Base-by-base conservation (phyloP, 2,329 filamentous ascomycete genomes). In the Clarireedia homoeocarpa region DNA sequence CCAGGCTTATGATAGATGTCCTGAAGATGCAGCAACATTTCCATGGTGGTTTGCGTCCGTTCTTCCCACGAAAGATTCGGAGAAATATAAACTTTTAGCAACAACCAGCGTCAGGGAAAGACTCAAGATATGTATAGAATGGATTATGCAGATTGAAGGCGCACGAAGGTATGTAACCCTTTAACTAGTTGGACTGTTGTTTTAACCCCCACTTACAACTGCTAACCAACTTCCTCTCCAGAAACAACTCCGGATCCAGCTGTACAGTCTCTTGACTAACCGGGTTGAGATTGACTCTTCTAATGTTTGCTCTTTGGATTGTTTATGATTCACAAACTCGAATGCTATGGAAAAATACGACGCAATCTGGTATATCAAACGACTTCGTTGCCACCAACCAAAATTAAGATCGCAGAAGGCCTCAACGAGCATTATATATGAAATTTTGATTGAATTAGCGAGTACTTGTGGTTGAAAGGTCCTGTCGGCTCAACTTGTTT, bases 31-130 rank as follows among this genome's bases (percentile, higher is more conserved):
- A 0, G 84, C 84, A 3, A 70, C 82, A 1, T 94, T 96, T 62
- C 88, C 91, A 0, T 96, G 91, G 79, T 96, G 91, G 91, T 86
- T 96, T 62, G 91, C 88, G 9, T 89, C 83, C 66, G 84, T 94
- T 20, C 71, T 95, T 12, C 90, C 90, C 0, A 83, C 94, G 39
- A 79, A 81, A 14, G 88, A 94, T 26, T 74, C 83, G 27, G 86
- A 94, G 65, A 95, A 92, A 68, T 95, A 95, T 63, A 77, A 80
- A 12, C 73, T 96, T 20, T 72, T 96, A 14, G 77, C 77, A 12
- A 87, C 86, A 5, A 84, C 78, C 3, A 92, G 88, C 62, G 89
- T 95, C 4, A 78, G 91, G 58, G 84, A 91, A 66, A 77, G 91
- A 56, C 71, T 96, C 55, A 95, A 95, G 74, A 86, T 95, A 50